These are phyloP conservation scores for Mallotus nudiflorus DNA, from an alignment of 345 rosid species.

Conservation along the genomic window DNA sequence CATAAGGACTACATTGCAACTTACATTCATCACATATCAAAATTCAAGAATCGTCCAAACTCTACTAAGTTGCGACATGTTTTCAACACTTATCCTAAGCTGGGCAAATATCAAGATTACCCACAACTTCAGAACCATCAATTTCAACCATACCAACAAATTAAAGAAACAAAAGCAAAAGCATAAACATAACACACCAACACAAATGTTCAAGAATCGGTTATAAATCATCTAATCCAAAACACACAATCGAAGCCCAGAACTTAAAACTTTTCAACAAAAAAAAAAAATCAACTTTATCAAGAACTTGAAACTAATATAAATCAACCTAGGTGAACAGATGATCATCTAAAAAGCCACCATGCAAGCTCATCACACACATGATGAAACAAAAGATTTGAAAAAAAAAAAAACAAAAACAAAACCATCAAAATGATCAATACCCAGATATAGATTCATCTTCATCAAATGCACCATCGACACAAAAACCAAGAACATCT, in stretches of 20 bases:
- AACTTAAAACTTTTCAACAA: background rate
- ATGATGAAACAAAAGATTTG: conserved; percentile 17
- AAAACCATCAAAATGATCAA: background rate
- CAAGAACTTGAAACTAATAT: background rate
- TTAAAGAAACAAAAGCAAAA: background rate
- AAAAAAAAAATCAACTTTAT: background rate
- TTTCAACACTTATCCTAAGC: background rate
- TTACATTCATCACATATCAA: background rate
- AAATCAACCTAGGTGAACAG: conserved; percentile 2
- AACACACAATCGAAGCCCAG: conserved; percentile 11
- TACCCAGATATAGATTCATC: conserved; percentile 24
- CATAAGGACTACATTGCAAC: conserved; percentile 6
- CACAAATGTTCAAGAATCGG: no score
- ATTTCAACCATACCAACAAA: background rate
- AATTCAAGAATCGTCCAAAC: no score
- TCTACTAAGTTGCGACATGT: no score
- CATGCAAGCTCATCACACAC: conserved; percentile 8
- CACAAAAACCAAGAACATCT: conserved; percentile 9
- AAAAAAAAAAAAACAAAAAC: background rate
- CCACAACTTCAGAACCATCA: background rate
- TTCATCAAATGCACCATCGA: conserved; percentile 25
- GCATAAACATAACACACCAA: no score
- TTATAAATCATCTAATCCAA: background rate
- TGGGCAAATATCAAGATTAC: background rate
- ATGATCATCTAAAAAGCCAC: conserved; percentile 8